Conservation (phyloP, 805 yeast species). For the Schwanniomyces polymorphus region DNA sequence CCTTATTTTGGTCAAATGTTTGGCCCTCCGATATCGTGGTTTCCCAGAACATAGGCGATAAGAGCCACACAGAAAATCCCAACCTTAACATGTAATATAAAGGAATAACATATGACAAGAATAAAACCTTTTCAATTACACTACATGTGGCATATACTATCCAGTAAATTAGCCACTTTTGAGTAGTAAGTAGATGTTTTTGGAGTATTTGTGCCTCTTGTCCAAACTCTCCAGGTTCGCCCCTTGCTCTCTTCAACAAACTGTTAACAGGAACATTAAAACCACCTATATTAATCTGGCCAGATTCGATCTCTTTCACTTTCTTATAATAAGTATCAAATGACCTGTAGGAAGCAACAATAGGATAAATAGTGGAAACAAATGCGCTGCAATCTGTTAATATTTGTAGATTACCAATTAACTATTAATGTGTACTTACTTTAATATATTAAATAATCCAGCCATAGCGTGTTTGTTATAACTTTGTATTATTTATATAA, state of each 20-base stretch:
- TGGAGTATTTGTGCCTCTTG: conserved; percentile 18
- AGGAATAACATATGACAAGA: conserved; percentile 53
- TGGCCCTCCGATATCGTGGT: conserved; percentile 1
- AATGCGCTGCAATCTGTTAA: conserved; percentile 20
- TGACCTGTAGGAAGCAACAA: conserved; percentile 60
- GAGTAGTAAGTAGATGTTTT: conserved; percentile 23
- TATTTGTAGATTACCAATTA: not conserved
- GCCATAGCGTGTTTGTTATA: conserved; percentile 5
- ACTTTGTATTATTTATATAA: not conserved
- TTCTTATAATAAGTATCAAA: conserved; percentile 41
- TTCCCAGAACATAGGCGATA: conserved; percentile 37
- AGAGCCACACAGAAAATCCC: conserved; percentile 59
- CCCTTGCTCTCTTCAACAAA: conserved; percentile 29
- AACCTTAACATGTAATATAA: conserved; percentile 51
- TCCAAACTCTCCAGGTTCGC: conserved; percentile 8
- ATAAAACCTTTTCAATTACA: conserved; percentile 40
- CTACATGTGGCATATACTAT: conserved; percentile 50
- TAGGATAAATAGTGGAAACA: conserved; percentile 55
- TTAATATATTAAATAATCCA: conserved; percentile 14
- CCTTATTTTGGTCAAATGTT: conserved; percentile 14
- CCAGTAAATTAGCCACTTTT: conserved; percentile 61
- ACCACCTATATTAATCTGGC: conserved; percentile 35
- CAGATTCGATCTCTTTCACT: conserved; percentile 26
- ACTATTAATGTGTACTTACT: conserved; percentile 1
- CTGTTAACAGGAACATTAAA: conserved; percentile 39